These are phyloP conservation scores for Thozetella sp. DNA, from an alignment of 495 filamentous ascomycete genomes.

Conservation along the genomic window DNA sequence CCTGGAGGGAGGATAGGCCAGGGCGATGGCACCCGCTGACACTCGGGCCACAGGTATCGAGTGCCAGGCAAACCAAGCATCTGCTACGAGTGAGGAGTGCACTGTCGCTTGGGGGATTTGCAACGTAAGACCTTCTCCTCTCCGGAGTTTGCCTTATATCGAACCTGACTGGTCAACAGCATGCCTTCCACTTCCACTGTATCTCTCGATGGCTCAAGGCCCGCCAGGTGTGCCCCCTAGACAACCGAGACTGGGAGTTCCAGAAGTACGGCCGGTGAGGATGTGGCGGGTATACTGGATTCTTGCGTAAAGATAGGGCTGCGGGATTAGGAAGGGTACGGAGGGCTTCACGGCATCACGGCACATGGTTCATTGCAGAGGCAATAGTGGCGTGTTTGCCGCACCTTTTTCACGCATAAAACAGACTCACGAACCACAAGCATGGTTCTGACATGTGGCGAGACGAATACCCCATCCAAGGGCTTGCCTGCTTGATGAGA, in stretches of 20 bases:
- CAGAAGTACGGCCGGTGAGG: slow-evolving; percentile 85
- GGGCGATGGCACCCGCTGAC: too few relatives aligned
- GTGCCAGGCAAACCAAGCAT: slow-evolving; percentile 99
- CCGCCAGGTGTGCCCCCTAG: slow-evolving; percentile 96
- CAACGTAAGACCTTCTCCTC: slow-evolving; percentile 67
- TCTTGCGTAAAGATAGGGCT: background rate
- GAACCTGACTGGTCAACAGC: slow-evolving; percentile 51
- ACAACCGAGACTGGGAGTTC: slow-evolving; percentile 99
- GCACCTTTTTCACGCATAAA: background rate
- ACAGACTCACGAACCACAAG: background rate
- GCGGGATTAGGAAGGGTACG: background rate
- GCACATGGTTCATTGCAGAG: background rate
- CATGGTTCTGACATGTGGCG: background rate
- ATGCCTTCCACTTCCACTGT: slow-evolving; percentile 99
- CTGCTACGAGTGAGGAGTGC: slow-evolving; percentile 95
- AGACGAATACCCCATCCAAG: background rate
- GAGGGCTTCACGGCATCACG: background rate
- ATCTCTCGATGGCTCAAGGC: slow-evolving; percentile 99
- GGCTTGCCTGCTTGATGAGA: background rate
- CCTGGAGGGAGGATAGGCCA: too few relatives aligned
- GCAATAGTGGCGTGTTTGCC: background rate
- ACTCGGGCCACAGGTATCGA: slow-evolving; percentile 72
- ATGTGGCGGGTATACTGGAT: background rate
- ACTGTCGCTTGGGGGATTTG: slow-evolving; percentile 99
- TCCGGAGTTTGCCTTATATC: background rate